Evolutionary conservation across 2,329 filamentous ascomycete species (phyloP), one percentile per base, ranked within the genome.

Genomic region (Coleophoma crateriformis): DNA sequence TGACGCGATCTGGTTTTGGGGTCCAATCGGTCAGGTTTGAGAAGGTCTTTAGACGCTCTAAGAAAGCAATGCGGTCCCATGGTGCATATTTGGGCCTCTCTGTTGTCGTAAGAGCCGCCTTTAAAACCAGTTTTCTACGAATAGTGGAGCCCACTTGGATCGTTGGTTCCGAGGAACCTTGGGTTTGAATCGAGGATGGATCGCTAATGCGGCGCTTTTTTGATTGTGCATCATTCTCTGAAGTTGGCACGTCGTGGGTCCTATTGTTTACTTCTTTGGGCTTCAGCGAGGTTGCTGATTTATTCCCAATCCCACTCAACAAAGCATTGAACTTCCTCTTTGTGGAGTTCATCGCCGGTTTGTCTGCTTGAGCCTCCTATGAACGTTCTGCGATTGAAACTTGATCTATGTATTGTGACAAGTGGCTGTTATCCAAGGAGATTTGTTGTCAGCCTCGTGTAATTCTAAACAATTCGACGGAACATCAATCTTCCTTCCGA

Each of bases 11-110:
- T 0, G 94, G 91, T 66, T 97, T 97, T 0, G 89, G 87, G n/a
- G 88, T 87, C 92, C 92, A 99, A 64, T 87, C 81, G 48, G 90
- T 94, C 44, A 97, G 84, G 58, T 92, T 90, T 63, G 92, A 87
- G 64, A 95, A 99, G 0, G 90, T 95, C 52, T 86, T 86, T 27
- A 99, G 75, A 20, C 94, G 76, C 59, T 79, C 82, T 11, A 97
- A 75, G 54, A 97, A 90, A 58, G 89, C 83, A 37, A 84, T 82
- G 47, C 94, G 87, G 65, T 94, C 91, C 71, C 85, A 88, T 0
- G 94, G 92, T 48, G 88, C 87, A 70, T 94, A 97, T 60, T 86
- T 89, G 1, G 88, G 82, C 61, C 64, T 38, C 58, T 70, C 59
- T 14, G 50, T 48, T 7, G 46, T 38, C 4, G 37, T n/a, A 5